Conservation (phyloP, 306 rosid genomes). For the Cucumis melo region DNA sequence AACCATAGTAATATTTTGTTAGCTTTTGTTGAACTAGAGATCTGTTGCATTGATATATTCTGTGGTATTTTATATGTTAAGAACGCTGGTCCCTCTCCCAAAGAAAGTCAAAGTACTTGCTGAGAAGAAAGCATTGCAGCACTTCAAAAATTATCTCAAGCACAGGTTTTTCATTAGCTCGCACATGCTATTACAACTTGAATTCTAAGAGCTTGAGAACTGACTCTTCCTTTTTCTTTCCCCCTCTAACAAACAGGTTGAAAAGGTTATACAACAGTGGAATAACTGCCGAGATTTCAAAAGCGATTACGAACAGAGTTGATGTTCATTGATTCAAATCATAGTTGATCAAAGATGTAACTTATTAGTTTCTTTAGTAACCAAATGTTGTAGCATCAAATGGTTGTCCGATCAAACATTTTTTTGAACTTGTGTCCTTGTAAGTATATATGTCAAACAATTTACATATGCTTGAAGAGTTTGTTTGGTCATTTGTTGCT, state of each 20-base stretch:
- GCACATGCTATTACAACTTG: not conserved
- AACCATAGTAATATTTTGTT: too few species aligned
- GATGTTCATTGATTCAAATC: not conserved
- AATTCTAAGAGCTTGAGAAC: not conserved
- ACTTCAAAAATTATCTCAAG: not conserved
- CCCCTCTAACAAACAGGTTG: not conserved
- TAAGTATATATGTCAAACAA: too few species aligned
- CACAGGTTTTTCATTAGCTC: not conserved
- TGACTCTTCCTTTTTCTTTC: not conserved
- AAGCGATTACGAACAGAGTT: not conserved
- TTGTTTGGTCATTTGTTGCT: not conserved
- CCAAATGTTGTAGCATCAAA: too few species aligned
- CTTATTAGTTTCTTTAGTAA: too few species aligned
- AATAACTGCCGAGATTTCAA: not conserved
- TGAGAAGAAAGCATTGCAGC: constrained; percentile 5
- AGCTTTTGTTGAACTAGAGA: too few species aligned
- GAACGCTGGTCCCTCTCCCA: too few species aligned
- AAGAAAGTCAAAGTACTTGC: too few species aligned
- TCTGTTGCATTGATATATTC: too few species aligned
- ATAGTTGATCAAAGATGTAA: too few species aligned
- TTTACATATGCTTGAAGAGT: not conserved
- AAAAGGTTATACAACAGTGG: constrained; percentile 9
- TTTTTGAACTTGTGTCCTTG: too few species aligned
- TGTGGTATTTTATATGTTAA: too few species aligned
- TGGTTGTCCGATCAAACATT: too few species aligned